These are phyloP conservation scores for Papiliotrema nemorosa DNA, from an alignment of 1,284 basidiomycete genomes.

Conservation along the genomic window DNA sequence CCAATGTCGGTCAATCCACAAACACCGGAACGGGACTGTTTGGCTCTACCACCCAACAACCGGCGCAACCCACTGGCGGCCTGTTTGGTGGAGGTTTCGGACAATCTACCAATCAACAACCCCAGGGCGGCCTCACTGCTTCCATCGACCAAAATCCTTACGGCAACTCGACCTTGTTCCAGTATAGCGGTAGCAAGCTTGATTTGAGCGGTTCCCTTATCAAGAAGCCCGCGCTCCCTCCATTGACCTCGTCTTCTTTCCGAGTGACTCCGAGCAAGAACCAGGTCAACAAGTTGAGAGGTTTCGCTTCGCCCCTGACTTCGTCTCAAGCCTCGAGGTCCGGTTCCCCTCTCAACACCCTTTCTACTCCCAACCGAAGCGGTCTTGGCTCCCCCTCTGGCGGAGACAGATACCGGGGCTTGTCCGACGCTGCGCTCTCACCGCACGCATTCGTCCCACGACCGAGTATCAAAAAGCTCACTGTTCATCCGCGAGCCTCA, in stretches of 20 bases:
- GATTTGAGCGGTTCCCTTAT: slow-evolving; percentile 38
- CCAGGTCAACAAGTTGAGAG: slow-evolving; percentile 51
- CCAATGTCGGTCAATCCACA: slow-evolving; percentile 12
- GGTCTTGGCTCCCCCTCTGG: slow-evolving; percentile 33
- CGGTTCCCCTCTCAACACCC: slow-evolving; percentile 21
- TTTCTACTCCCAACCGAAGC: slow-evolving; percentile 17
- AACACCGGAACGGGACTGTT: slow-evolving; percentile 47
- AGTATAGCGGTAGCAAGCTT: slow-evolving; percentile 43
- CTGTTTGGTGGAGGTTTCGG: slow-evolving; percentile 23
- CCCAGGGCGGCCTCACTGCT: slow-evolving; percentile 60
- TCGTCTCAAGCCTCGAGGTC: slow-evolving; percentile 34
- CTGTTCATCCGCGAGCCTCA: slow-evolving; percentile 63
- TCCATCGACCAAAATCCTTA: slow-evolving; percentile 87
- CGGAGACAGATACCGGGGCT: slow-evolving; percentile 52
- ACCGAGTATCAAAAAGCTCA: slow-evolving; percentile 90
- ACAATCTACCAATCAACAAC: slow-evolving; percentile 40
- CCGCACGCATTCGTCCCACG: slow-evolving; percentile 64
- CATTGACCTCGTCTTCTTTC: slow-evolving; percentile 50
- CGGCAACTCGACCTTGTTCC: slow-evolving; percentile 64
- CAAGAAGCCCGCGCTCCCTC: slow-evolving; percentile 51
- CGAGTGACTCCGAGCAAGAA: slow-evolving; percentile 46
- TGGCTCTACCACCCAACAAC: slow-evolving; percentile 47
- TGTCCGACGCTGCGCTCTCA: slow-evolving; percentile 55
- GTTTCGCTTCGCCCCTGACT: slow-evolving; percentile 51
- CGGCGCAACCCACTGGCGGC: slow-evolving; percentile 24